phyloP scores from a whole-genome alignment of 768 basidiomycete species.

The Dioszegia crocea region DNA sequence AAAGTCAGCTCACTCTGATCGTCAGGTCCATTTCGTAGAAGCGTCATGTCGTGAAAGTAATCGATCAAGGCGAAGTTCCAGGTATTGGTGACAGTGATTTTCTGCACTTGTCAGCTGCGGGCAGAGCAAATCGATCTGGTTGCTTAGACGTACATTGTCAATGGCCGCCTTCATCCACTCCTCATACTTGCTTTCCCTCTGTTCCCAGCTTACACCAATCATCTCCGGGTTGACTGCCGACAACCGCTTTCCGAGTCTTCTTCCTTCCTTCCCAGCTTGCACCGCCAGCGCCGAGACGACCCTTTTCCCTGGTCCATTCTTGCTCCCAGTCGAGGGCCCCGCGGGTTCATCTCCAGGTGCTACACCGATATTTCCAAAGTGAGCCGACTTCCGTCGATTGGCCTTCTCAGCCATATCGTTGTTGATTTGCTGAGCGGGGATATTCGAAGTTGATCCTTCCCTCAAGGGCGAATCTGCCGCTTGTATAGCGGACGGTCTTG shows the following conservation, averaged over 20 bases:
- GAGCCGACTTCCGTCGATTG: slow-evolving; percentile 56
- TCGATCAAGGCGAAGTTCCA: slow-evolving; percentile 98
- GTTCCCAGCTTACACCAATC: slow-evolving; percentile 54
- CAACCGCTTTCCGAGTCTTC: slow-evolving; percentile 51
- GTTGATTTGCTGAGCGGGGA: slow-evolving; percentile 53
- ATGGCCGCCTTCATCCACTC: slow-evolving; percentile 99
- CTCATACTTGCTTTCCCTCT: slow-evolving; percentile 91
- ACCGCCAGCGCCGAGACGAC: slow-evolving; percentile 33
- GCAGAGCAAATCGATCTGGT: background rate
- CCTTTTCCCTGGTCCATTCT: slow-evolving; percentile 16
- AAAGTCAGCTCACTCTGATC: slow-evolving; percentile 54
- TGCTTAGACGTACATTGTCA: slow-evolving; percentile 69
- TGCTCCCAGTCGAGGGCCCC: slow-evolving; percentile 52
- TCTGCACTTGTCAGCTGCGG: slow-evolving; percentile 56
- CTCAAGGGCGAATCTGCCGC: background rate
- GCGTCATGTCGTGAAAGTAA: slow-evolving; percentile 97
- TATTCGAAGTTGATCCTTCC: background rate
- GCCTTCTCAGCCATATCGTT: slow-evolving; percentile 86
- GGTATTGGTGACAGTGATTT: slow-evolving; percentile 96
- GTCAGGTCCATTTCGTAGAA: slow-evolving; percentile 84
- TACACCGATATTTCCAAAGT: slow-evolving; percentile 32
- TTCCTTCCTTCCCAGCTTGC: slow-evolving; percentile 54
- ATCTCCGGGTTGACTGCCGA: slow-evolving; percentile 11
- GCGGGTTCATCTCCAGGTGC: slow-evolving; percentile 5
- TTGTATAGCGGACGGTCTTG: background rate